A percentile compares a stretch with the other conserved stretches of the same genome.
phyloP scores from a whole-genome alignment of 768 basidiomycete genomes.

The Hebeloma cylindrosporum region DNA sequence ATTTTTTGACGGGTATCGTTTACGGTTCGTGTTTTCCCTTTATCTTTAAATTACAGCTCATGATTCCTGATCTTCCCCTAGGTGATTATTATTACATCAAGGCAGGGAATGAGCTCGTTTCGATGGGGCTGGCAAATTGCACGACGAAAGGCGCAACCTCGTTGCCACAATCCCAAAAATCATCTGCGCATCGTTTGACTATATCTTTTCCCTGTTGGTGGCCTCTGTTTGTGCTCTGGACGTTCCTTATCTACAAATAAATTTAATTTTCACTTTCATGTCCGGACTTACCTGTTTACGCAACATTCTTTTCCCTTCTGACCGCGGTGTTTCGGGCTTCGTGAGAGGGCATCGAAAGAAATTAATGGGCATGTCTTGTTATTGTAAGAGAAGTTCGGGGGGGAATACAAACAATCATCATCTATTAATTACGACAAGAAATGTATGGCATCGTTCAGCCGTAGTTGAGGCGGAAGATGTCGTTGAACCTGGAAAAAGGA shows the following conservation, averaged over 20 bases:
- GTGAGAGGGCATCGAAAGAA: conserved; percentile 4
- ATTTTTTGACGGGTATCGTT: conserved; percentile 60
- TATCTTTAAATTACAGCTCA: conserved; percentile 1
- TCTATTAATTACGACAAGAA: conserved; percentile 19
- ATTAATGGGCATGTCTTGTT: conserved; percentile 12
- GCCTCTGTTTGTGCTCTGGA: no score
- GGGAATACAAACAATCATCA: no score
- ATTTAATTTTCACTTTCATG: neutral
- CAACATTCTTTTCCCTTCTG: no score
- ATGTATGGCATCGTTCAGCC: conserved; percentile 33
- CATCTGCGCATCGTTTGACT: conserved; percentile 12
- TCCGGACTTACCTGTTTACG: no score
- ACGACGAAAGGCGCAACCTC: conserved; percentile 1
- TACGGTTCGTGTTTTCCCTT: conserved; percentile 33
- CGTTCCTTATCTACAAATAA: neutral
- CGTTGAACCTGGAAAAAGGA: conserved; percentile 59
- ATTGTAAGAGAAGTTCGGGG: conserved; percentile 21
- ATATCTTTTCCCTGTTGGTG: conserved; percentile 4
- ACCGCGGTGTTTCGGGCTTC: neutral
- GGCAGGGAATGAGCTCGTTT: conserved; percentile 52
- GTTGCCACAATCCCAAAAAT: conserved; percentile 4
- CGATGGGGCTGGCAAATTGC: conserved; percentile 44
- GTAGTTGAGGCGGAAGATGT: conserved; percentile 90
- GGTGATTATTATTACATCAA: conserved; percentile 66
- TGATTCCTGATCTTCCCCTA: conserved; percentile 20